phyloP scores from a whole-genome alignment of 352 stramenopile species.

The Pseudoperonospora humuli region DNA sequence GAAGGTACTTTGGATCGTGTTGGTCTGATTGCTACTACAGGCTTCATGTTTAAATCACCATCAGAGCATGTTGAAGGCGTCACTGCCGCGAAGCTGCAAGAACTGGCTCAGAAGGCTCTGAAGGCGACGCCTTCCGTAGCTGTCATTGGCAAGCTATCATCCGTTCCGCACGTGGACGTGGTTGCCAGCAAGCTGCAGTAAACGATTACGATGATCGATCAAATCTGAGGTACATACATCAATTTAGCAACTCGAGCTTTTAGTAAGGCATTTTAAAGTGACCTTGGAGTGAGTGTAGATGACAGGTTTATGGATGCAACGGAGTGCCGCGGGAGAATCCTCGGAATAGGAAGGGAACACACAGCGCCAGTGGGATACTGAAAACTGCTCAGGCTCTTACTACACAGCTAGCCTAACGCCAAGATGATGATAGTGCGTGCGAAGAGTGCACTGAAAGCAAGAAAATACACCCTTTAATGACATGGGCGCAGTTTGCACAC shows the following conservation, averaged over 20 bases:
- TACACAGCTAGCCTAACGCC: conserved; percentile 6
- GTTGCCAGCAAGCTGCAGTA: conserved; percentile 77
- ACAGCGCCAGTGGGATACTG: conserved; percentile 3
- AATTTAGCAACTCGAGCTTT: conserved; percentile 20
- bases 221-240: conserved; percentile 32
- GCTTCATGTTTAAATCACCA: conserved; percentile 33
- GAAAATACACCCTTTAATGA: conserved; percentile 26
- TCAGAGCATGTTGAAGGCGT: conserved; percentile 37
- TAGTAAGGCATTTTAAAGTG: conserved; percentile 21
- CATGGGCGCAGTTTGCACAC: too few relatives aligned
- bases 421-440: conserved; percentile 8
- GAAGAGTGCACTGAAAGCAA: conserved; percentile 21
- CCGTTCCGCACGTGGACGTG: conserved; percentile 64
- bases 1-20: conserved; percentile 35
- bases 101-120: conserved; percentile 69
- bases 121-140: conserved; percentile 66
- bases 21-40: conserved; percentile 29
- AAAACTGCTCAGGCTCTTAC: conserved; percentile 8
- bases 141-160: conserved; percentile 61
- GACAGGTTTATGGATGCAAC: conserved; percentile 16
- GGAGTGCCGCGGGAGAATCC: conserved; percentile 11
- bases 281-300: conserved; percentile 16
- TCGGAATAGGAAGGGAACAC: conserved; percentile 10
- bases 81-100: conserved; percentile 58
- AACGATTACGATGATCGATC: conserved; percentile 20